Evolutionary conservation across 192 early-diverging fungal genomes (phyloP), one percentile per base, ranked within the genome.

Genomic region (Linnemannia zychae): DNA sequence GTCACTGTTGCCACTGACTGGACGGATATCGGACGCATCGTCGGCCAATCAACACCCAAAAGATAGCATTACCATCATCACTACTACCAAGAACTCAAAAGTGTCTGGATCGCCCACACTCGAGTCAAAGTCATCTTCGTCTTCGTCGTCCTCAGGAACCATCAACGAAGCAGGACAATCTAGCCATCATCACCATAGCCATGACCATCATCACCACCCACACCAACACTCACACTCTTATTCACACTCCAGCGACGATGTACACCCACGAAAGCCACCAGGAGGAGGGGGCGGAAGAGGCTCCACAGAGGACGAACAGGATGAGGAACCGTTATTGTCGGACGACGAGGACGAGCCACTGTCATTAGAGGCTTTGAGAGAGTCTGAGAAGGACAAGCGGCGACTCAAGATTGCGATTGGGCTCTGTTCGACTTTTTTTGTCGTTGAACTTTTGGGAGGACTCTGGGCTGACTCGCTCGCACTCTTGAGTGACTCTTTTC

Each of bases 401-500:
- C 89, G 90, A 37, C 86, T 95, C 44, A 74, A 90, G 74, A 88
- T 92, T 47, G 94, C 94, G 3, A 89, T 90, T 33, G 81, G 44
- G 7, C 76, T 95, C 20, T 93, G 93, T 22, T 87, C 90, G 34
- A 67, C 87, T 0, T 95, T 95, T 75, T 95, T 95, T 86, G 20
- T 82, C 12, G 88, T 92, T 15, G 94, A 95, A 78, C 81, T 95
- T 31, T 57, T 90, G 38, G 94, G 91, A 33, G 94, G 93, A 16
- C 82, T 91, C 31, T 86, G 89, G 83, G 83, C 93, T 37, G 90
- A 89, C 7, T 93, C 92, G n/a, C 86, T 96, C 63, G 95, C 95
- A 1, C 90, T 96, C n/a, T 78, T 96, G 66, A 91, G 90, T 50
- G 95, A 96, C 77, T 90, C 91, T 33, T 96, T 96, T 76, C 95